Base-by-base conservation (phyloP, 306 rosid species). In the Fragaria iinumae region DNA sequence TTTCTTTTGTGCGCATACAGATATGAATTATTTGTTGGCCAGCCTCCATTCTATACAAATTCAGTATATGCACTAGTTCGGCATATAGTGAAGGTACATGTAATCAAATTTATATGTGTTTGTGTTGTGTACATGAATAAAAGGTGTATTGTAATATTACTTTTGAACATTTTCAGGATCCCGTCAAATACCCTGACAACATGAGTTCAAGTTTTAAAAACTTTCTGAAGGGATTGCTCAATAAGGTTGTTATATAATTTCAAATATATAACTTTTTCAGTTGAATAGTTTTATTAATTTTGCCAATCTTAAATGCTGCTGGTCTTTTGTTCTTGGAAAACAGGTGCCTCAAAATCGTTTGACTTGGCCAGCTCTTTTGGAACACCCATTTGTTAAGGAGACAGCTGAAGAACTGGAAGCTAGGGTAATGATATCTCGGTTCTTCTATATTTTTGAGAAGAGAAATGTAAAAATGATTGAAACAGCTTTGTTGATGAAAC, bases 11-110 rank as follows among this genome's bases (percentile, higher is more conserved):
- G 82, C 39, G 34, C 64, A 55, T 49, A 83, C 89, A 95, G 98
- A 87, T 95, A 95, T n/a, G 99, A 95, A 83, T 90, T 95, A 78
- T 95, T 82, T 88, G 99, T 92, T 79, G 99, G 99, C 74, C 99
- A 92, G 84, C 99, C 99, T 81, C 99, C 99, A 36, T 95, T 95
- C 84, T 95, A 92, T 83, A 95, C 97, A 66, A 92, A 95, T 81
- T 95, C 99, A 74, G 99, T 95, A 18, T 92, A 95, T 80, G 96
- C 97, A 59, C 95, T 95, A 81, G 88, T 95, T 67, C 85, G 97
- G 48, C 99, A 95, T 84, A 95, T 95, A 82, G 96, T 95, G 16
- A 95, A 90, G 99, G 99, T 95, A 88, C 75, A 72, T 81, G 76
- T 77, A 45, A 50, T 75, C 60, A 23, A 10, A 71, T 25, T 23